Evolutionary conservation across 2,329 filamentous ascomycete species (phyloP), one percentile per base, ranked within the genome.

Genomic region (Exophiala sp.): DNA sequence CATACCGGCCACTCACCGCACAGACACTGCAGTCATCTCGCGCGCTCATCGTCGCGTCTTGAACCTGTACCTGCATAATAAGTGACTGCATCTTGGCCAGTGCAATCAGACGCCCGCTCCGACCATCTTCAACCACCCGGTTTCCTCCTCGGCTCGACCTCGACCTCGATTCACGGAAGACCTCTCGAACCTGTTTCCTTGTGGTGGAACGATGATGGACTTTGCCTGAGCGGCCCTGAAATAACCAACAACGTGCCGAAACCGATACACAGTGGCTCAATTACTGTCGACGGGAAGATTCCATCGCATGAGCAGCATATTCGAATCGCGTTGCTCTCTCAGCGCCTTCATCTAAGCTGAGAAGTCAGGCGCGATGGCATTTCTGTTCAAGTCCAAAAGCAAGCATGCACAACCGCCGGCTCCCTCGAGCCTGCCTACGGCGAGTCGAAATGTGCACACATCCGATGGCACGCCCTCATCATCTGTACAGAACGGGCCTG

Each of bases 301-400:
- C 8, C 16, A 46, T 43, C 52, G 44, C 44, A 55, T 45, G 44
- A 43, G 40, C 35, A 30, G 10, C 40, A 10, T 41, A n/a, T 19
- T 19, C 40, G 18, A 34, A 32, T 30, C 24, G 37, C 34, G 24
- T 39, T 13, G 14, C 34, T 11, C 34, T 19, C 18, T 19, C 34
- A 19, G 34, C 34, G 18, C 38, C 18, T 37, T 34, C 23, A 8
- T 14, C n/a, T 16, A 13, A 14, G 19, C 34, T 14, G 24, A 35
- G 35, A 43, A 46, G 29, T 29, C 45, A 30, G 37, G 24, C 29
- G 48, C 38, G 23, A 89, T 89, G 85, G 82, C 85, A 59, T 89
- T 89, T 69, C 77, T 89, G 55, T 89, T 89, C 74, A 89, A 88
- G 71, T 88, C 87, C 70, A 78, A 80, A 64, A 82, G 85, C 34